phyloP scores from a whole-genome alignment of 768 basidiomycete species.

The Peribolospora kevripleyi region DNA sequence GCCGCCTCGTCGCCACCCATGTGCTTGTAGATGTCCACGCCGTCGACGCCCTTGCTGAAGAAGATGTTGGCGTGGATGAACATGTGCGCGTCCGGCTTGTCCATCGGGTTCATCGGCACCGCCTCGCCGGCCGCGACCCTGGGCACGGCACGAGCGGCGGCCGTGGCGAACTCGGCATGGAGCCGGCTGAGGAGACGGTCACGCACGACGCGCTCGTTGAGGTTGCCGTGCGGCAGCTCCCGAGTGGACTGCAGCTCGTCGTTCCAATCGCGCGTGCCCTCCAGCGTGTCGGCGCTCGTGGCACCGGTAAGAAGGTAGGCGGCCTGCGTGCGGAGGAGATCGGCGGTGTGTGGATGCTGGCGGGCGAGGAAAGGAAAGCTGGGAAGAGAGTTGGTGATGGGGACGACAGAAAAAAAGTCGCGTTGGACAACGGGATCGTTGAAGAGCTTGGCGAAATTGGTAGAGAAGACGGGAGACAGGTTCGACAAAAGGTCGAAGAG shows the following conservation, averaged over 20 bases:
- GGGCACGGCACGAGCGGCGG: conserved; percentile 20
- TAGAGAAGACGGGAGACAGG: conserved; percentile 21
- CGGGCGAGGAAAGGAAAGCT: conserved; percentile 22
- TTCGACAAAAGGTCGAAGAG: conserved; percentile 23
- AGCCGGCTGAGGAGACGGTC: conserved; percentile 22
- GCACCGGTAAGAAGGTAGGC: conserved; percentile 24
- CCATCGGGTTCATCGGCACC: conserved; percentile 23
- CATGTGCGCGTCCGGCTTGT: conserved; percentile 21
- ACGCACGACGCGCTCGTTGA: conserved; percentile 21
- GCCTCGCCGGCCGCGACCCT: conserved; percentile 23
- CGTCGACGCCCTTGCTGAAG: conserved; percentile 24
- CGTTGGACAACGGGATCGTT: conserved; percentile 9
- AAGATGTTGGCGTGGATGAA: conserved; percentile 25
- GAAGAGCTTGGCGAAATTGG: conserved; percentile 12
- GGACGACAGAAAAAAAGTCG: conserved; percentile 18
- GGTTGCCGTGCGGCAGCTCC: conserved; percentile 19
- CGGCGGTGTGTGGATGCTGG: conserved; percentile 16
- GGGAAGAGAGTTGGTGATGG: conserved; percentile 22
- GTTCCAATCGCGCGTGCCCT: conserved; percentile 25
- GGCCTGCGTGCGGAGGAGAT: conserved; percentile 22
- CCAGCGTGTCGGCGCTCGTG: conserved; percentile 19
- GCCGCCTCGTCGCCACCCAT: conserved; percentile 24
- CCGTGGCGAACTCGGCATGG: conserved; percentile 22
- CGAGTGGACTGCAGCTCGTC: conserved; percentile 24
- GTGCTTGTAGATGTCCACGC: conserved; percentile 21